Percentiles rank a stretch among this genome's conserved stretches.
phyloP scores from a whole-genome alignment of 1,284 basidiomycete species.

The Fomitiporia mediterranea region DNA sequence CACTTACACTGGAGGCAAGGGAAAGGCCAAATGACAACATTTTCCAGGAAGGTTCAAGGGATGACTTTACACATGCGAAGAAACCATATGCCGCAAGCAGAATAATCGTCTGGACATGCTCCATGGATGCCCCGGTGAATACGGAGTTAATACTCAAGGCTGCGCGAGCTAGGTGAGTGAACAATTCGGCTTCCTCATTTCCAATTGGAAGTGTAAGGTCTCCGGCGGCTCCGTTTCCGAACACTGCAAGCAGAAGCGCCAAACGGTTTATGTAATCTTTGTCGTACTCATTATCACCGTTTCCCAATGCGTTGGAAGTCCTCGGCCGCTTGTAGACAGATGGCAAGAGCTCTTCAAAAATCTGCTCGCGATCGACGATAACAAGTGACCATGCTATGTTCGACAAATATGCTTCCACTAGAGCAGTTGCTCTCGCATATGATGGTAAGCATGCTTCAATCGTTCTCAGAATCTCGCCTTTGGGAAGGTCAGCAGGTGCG shows the following conservation, averaged over 20 bases:
- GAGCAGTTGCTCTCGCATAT: slow-evolving; percentile 16
- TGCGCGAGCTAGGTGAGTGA: slow-evolving; percentile 25
- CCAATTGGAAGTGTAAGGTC: slow-evolving; percentile 25
- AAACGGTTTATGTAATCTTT: slow-evolving; percentile 11
- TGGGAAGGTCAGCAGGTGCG: slow-evolving; percentile 1
- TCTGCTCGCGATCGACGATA: slow-evolving; percentile 16
- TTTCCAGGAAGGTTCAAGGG: slow-evolving; percentile 23
- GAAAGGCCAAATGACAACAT: slow-evolving; percentile 19
- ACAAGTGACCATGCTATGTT: slow-evolving; percentile 13
- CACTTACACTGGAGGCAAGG: slow-evolving; percentile 22
- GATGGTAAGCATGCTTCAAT: slow-evolving; percentile 11
- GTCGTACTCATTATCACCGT: neutral
- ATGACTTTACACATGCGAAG: slow-evolving; percentile 21
- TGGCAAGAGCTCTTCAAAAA: slow-evolving; percentile 18
- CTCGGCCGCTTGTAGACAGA: slow-evolving; percentile 5
- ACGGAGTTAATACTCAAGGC: slow-evolving; percentile 23
- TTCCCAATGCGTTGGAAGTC: neutral
- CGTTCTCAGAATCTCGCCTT: slow-evolving; percentile 1
- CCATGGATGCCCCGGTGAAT: slow-evolving; percentile 22
- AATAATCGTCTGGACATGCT: slow-evolving; percentile 12
- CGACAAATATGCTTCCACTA: slow-evolving; percentile 16
- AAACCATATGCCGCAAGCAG: slow-evolving; percentile 24
- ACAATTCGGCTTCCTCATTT: slow-evolving; percentile 26
- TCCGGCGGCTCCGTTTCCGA: slow-evolving; percentile 23
- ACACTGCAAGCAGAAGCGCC: slow-evolving; percentile 22